phyloP scores from a whole-genome alignment of 2,329 filamentous ascomycete genomes.

The Ophiostoma ips region DNA sequence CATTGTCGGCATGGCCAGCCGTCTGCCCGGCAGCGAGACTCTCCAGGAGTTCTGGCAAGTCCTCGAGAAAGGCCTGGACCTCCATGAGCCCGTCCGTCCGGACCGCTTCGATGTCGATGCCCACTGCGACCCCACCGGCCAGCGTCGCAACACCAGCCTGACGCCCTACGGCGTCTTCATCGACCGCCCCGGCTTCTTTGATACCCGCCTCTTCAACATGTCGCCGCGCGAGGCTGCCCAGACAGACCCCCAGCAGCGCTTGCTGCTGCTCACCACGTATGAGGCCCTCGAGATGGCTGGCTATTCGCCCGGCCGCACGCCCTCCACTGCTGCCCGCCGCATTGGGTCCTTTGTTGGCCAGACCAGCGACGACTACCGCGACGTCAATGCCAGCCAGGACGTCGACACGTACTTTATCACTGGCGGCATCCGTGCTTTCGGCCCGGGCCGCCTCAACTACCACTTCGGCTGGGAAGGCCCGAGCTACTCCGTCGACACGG shows the following conservation, averaged over 20 bases:
- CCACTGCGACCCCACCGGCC: constrained; percentile 58
- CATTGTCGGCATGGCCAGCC: constrained; percentile 70
- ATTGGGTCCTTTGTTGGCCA: constrained; percentile 65
- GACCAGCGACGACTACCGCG: constrained; percentile 64
- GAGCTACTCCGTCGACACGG: constrained; percentile 61
- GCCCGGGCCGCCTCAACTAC: constrained; percentile 53
- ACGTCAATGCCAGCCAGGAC: constrained; percentile 58
- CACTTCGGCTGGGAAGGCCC: constrained; percentile 66
- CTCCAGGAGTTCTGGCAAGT: constrained; percentile 63
- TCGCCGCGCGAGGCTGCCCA: constrained; percentile 60
- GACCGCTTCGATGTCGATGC: constrained; percentile 63
- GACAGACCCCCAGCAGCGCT: constrained; percentile 68
- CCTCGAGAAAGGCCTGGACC: constrained; percentile 59
- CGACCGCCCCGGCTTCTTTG: constrained; percentile 62
- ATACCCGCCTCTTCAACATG: constrained; percentile 78
- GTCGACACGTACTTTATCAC: constrained; percentile 44
- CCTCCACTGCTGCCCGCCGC: constrained; percentile 47
- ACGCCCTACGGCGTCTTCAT: constrained; percentile 67
- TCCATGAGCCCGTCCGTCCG: constrained; percentile 51
- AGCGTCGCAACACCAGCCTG: constrained; percentile 61
- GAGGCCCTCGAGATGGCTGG: constrained; percentile 73
- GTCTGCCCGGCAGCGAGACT: constrained; percentile 60
- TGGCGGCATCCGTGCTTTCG: constrained; percentile 28
- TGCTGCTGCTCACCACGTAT: constrained; percentile 63
- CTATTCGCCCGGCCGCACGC: constrained; percentile 59